These are phyloP conservation scores for Paramecium sonneborni DNA, from an alignment of 73 alveolate species.

Conservation along the genomic window DNA sequence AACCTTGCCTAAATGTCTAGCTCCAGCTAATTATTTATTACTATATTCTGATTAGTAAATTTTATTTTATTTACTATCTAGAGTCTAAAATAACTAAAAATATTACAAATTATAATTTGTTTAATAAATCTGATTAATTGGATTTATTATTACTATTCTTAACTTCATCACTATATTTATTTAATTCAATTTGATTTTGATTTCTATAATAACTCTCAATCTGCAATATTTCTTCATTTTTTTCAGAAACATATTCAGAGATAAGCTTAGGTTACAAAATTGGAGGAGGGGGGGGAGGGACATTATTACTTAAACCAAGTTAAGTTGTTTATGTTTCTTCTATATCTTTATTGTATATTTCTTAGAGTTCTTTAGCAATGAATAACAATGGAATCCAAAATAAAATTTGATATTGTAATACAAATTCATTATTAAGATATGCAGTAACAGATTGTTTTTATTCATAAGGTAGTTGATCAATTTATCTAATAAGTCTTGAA, in stretches of 20 bases:
- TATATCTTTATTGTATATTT: neutral
- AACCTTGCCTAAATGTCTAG: neutral
- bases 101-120: neutral
- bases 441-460: neutral
- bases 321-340: neutral
- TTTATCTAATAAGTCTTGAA: neutral
- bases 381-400: neutral
- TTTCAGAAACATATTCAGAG: constrained; percentile 4
- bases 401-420: neutral
- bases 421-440: neutral
- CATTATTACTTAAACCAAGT: neutral
- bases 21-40: neutral
- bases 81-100: neutral
- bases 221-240: neutral
- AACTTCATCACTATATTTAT: neutral
- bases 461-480: neutral
- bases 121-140: neutral
- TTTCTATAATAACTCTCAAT: neutral
- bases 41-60: neutral
- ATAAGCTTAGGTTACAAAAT: neutral
- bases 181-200: neutral
- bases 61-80: neutral
- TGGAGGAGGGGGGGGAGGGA: neutral
- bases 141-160: neutral
- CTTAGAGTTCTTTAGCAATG: neutral